These are phyloP conservation scores for Aspergillus aculeatinus DNA, from an alignment of 2,329 filamentous ascomycete genomes.

Conservation along the genomic window DNA sequence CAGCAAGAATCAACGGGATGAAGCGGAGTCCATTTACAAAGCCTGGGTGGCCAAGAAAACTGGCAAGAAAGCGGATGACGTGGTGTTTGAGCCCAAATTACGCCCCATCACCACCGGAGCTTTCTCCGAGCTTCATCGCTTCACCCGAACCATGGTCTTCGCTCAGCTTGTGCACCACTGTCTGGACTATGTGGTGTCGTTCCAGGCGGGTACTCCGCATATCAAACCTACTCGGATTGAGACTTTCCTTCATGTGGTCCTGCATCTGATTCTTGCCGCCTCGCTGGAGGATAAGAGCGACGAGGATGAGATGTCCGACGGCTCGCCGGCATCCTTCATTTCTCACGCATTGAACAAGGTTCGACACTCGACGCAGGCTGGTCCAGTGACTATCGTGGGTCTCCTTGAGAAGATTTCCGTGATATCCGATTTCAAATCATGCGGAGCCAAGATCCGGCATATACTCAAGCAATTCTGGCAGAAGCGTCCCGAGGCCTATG, in stretches of 20 bases:
- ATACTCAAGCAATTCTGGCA: conserved; percentile 83
- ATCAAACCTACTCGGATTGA: conserved; percentile 83
- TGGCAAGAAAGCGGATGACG: conserved; percentile 74
- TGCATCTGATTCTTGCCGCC: conserved; percentile 84
- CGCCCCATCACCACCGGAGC: conserved; percentile 72
- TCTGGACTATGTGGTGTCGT: conserved; percentile 74
- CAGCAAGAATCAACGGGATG: conserved; percentile 93
- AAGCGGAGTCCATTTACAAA: conserved; percentile 86
- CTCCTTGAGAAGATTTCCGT: conserved; percentile 54
- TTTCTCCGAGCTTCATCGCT: conserved; percentile 72
- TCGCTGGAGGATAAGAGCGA: conserved; percentile 74
- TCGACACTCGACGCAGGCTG: conserved; percentile 46
- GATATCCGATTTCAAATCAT: conserved; percentile 75
- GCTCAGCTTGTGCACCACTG: conserved; percentile 87
- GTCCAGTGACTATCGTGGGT: conserved; percentile 51
- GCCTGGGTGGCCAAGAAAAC: conserved; percentile 84
- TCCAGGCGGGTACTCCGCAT: conserved; percentile 65
- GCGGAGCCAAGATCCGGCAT: conserved; percentile 78
- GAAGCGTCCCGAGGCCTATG: conserved; percentile 72
- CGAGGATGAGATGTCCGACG: conserved; percentile 52
- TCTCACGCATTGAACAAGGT: conserved; percentile 65
- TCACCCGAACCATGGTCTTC: conserved; percentile 83
- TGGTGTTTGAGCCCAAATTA: conserved; percentile 88
- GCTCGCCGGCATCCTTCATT: conserved; percentile 65
- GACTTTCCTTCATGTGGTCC: conserved; percentile 83